Conservation (phyloP, 441 rosid species). For the Eruca vesicaria region DNA sequence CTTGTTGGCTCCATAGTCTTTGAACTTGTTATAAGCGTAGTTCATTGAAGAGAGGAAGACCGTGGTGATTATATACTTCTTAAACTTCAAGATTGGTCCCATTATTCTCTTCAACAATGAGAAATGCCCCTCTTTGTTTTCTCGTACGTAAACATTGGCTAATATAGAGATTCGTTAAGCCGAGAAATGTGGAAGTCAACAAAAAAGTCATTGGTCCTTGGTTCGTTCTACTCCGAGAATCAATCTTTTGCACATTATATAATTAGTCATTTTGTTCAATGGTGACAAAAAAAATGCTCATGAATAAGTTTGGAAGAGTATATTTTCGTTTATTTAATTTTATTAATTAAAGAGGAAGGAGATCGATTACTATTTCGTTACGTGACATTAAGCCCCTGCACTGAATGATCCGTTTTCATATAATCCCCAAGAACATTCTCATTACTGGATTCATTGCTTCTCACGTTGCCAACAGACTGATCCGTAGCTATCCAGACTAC, state of each 20-base stretch:
- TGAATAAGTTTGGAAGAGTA: too few species aligned
- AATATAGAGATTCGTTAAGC: constrained; percentile 11
- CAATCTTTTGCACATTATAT: background rate
- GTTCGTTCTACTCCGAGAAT: constrained; percentile 5
- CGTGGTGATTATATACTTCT: constrained; percentile 36
- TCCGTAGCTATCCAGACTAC: too few species aligned
- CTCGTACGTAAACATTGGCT: background rate
- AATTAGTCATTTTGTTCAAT: constrained; percentile 18
- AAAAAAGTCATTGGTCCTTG: constrained; percentile 2
- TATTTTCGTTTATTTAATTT: background rate
- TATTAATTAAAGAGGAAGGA: too few species aligned
- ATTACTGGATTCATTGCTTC: too few species aligned
- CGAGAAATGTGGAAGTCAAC: background rate
- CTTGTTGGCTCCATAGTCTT: constrained; percentile 35
- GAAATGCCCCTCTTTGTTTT: background rate
- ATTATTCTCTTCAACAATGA: constrained; percentile 2
- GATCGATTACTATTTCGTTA: too few species aligned
- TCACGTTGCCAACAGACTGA: too few species aligned
- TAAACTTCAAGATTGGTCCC: constrained; percentile 28
- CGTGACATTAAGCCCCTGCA: too few species aligned
- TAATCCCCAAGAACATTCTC: too few species aligned
- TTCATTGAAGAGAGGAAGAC: constrained; percentile 29
- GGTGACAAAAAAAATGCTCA: background rate
- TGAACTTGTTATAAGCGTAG: constrained; percentile 30
- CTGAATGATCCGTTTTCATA: too few species aligned